A percentile compares a stretch with the other conserved stretches of the same genome.
phyloP scores from a whole-genome alignment of 345 rosid genomes.

The Gossypium ekmanianum region DNA sequence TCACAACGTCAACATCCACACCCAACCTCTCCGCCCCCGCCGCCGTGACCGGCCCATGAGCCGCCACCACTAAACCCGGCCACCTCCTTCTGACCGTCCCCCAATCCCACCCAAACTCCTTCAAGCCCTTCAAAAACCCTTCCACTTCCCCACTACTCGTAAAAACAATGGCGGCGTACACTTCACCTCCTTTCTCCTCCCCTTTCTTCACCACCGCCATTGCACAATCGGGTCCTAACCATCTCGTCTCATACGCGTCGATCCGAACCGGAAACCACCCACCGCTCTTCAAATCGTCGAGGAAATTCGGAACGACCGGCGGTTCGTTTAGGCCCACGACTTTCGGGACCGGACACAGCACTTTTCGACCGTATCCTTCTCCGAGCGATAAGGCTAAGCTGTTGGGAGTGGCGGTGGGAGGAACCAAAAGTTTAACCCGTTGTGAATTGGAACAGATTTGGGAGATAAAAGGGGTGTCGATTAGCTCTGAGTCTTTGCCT shows the following conservation, averaged over 20 bases:
- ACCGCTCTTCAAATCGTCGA: constrained; percentile 31
- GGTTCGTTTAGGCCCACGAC: constrained; percentile 54
- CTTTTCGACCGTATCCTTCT: constrained; percentile 34
- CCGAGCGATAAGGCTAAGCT: constrained; percentile 40
- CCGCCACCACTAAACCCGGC: constrained; percentile 45
- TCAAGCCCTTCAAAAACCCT: constrained; percentile 46
- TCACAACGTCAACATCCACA: constrained; percentile 44
- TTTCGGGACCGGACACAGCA: constrained; percentile 48
- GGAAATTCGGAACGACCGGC: constrained; percentile 48
- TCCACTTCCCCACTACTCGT: constrained; percentile 57
- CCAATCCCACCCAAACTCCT: constrained; percentile 52
- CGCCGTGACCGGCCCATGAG: constrained; percentile 58
- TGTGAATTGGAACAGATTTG: constrained; percentile 23
- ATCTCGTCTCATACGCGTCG: constrained; percentile 55
- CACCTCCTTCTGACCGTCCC: constrained; percentile 39
- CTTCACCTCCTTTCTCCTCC: constrained; percentile 14
- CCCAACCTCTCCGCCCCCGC: constrained; percentile 51
- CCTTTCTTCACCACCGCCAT: constrained; percentile 28
- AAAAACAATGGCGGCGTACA: constrained; percentile 48
- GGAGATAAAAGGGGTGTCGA: constrained; percentile 29
- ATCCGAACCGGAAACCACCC: constrained; percentile 48
- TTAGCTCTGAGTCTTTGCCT: constrained; percentile 48
- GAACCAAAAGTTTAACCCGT: constrained; percentile 31
- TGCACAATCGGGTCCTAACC: constrained; percentile 48
- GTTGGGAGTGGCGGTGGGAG: constrained; percentile 40